phyloP scores from a whole-genome alignment of 192 early-diverging fungal species.

The Oehlia diaphana region DNA sequence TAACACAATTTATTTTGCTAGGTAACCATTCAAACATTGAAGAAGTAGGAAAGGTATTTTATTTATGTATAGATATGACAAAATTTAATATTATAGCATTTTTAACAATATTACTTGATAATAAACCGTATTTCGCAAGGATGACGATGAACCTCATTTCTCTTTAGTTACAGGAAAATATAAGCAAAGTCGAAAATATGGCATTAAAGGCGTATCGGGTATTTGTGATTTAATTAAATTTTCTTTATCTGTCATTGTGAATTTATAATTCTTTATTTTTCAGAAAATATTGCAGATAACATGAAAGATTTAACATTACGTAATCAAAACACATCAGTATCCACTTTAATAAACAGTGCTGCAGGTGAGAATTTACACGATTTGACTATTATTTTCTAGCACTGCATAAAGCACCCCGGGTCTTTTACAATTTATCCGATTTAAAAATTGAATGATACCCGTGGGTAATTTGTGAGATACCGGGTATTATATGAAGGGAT shows the following conservation, averaged over 20 bases:
- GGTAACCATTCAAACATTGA: conserved; percentile 33
- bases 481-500: too few species aligned
- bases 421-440: too few species aligned
- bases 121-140: conserved; percentile 27
- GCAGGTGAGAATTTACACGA: conserved; percentile 40
- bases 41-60: conserved; percentile 22
- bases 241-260: not conserved
- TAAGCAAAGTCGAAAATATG: conserved; percentile 57
- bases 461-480: too few species aligned
- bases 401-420: too few species aligned
- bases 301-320: conserved; percentile 55
- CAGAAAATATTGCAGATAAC: not conserved
- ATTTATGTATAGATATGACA: not conserved
- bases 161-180: conserved; percentile 86
- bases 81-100: not conserved
- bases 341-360: conserved; percentile 57
- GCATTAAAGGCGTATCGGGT: conserved; percentile 35
- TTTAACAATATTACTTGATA: not conserved
- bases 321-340: conserved; percentile 52
- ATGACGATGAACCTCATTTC: conserved; percentile 81
- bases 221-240: conserved; percentile 20
- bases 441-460: too few species aligned
- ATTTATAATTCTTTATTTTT: too few species aligned
- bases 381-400: too few species aligned
- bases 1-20: conserved; percentile 13